Conservation (phyloP, 2,329 filamentous ascomycete genomes). For the Eurotiales sp. region DNA sequence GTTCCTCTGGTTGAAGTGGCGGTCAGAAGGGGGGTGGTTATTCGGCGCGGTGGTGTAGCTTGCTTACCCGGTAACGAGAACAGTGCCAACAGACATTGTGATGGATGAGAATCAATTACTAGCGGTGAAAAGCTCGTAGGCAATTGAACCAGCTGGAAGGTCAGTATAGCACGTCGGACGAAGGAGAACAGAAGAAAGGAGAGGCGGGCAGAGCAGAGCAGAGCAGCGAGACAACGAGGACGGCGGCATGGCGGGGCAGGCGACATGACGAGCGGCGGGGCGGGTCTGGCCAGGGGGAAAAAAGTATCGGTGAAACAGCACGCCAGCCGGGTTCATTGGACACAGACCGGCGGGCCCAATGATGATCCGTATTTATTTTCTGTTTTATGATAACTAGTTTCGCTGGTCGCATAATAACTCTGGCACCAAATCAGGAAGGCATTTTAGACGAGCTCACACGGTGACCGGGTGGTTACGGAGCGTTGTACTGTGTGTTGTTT, state of each 20-base stretch:
- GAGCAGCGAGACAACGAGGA: neutral
- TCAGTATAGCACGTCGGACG: neutral
- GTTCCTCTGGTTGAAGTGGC: conserved; percentile 66
- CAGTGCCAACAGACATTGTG: conserved; percentile 75
- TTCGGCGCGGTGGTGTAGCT: conserved; percentile 1
- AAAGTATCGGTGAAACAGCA: conserved; percentile 7
- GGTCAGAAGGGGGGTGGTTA: neutral
- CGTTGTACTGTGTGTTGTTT: no score
- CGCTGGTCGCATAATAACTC: no score
- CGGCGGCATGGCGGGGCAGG: conserved; percentile 12
- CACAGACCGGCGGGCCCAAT: no score
- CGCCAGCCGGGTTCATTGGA: no score
- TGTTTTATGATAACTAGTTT: no score
- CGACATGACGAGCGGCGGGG: neutral
- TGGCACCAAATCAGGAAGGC: no score
- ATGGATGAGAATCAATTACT: neutral
- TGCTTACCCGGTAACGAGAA: conserved; percentile 85
- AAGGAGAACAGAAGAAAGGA: neutral
- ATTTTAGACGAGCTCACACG: no score
- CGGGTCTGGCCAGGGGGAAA: neutral
- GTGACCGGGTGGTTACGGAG: no score
- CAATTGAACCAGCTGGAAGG: neutral
- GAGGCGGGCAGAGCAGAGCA: neutral
- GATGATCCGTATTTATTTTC: no score
- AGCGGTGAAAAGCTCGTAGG: neutral